Base-by-base conservation (phyloP, 257 asterid species). In the Solanum appendiculatum region DNA sequence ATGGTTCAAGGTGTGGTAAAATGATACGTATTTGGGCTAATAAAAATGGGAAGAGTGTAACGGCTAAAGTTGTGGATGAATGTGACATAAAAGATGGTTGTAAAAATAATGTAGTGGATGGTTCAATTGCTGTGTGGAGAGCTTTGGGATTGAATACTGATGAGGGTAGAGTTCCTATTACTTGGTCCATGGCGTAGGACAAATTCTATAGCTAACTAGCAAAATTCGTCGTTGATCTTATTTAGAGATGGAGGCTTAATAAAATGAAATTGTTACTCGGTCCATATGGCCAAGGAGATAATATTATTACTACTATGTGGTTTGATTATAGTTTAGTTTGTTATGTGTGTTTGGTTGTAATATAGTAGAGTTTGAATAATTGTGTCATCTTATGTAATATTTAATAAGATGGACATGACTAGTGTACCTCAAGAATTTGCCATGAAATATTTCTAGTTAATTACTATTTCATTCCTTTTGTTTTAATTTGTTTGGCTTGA, bases 1-100 rank as follows among this genome's bases (percentile, higher is more conserved):
- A 88, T 7, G 88, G 91, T 1, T 87, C 93, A 9, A 85, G 92
- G 56, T 91, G 94, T 37, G 91, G 91, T 6, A 66, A 66, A 75
- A 86, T 27, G 88, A 88, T 93, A 25, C 85, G 73, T 5, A 91
- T 92, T 48, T 54, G 16, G 29, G 92, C 92, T 0, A 3, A 29
- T 8, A 73, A 14, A 36, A 90, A 91, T 33, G 94, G 95, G 25
- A 82, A 90, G 84, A 93, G 91, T 86, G 89, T 90, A 89, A 86
- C 81, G 14, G 95, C 96, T 9, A 91, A 85, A 85, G 94, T 93
- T 29, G 96, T 92, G 64, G 96, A 92, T 39, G 95, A 93, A 87
- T 92, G 96, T 69, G 94, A 92, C 25, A 90, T 92, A 3, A 89
- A 73, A 85, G 36, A 31, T 33, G 95, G 94, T 2, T 93, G 95